Percentiles rank a stretch among this genome's conserved stretches.
Conservation (phyloP, 2,329 filamentous ascomycete species). For the Fusarium pseudonygamai region DNA sequence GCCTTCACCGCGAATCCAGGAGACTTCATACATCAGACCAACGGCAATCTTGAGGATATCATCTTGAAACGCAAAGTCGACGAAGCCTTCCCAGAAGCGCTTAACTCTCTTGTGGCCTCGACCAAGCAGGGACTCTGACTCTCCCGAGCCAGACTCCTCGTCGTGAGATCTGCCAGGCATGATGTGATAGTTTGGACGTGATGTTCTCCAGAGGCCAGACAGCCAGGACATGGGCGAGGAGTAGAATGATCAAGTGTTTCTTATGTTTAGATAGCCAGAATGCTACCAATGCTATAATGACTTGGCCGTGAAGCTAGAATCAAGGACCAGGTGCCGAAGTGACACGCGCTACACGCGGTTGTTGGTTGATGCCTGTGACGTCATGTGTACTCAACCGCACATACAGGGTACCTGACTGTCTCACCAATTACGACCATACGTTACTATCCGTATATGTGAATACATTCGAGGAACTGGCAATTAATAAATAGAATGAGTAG, state of each 20-base stretch:
- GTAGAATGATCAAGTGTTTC: neutral
- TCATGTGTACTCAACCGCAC: neutral
- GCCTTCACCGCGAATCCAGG: neutral
- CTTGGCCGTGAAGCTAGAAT: neutral
- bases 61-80: slow-evolving; percentile 77
- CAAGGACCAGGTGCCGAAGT: neutral
- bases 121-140: slow-evolving; percentile 55
- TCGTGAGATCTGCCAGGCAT: slow-evolving; percentile 46
- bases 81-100: slow-evolving; percentile 69
- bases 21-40: slow-evolving; percentile 70
- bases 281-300: neutral
- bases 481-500: neutral
- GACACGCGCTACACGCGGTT: slow-evolving; percentile 16
- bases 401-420: neutral
- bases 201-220: slow-evolving; percentile 23
- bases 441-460: neutral
- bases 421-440: neutral
- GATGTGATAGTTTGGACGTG: slow-evolving; percentile 21
- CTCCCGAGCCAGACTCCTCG: slow-evolving; percentile 48
- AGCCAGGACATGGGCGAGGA: slow-evolving; percentile 17
- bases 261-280: neutral
- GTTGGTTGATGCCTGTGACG: slow-evolving; percentile 9
- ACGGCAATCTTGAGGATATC: slow-evolving; percentile 81
- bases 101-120: slow-evolving; percentile 58
- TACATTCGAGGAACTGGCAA: neutral